Evolutionary conservation across 768 basidiomycete species (phyloP), one percentile per base, ranked within the genome.

Genomic region (Lactarius trivialis): DNA sequence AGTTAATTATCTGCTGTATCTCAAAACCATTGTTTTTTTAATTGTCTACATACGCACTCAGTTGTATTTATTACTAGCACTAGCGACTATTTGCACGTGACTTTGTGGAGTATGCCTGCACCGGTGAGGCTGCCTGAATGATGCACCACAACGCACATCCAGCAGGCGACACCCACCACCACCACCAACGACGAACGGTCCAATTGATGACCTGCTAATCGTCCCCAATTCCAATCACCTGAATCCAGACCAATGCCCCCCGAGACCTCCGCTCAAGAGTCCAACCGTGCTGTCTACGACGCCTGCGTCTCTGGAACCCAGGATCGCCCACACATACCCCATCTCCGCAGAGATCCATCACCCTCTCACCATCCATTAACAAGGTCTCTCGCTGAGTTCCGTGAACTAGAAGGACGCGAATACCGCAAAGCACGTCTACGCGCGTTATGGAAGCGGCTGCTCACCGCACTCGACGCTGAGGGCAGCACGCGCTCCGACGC

Each of bases 391-490:
- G 72, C 76, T 39, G 87, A 85, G 64, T 92, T 88, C 69, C 82
- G 80, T 58, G 75, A 76, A 58, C 75, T 73, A 39, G 91, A 94
- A 73, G 87, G 88, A 37, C 73, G 76, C 65, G 83, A 81, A 63
- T 75, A 77, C 65, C 77, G 90, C 39, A 85, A 86, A 70, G 76
- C 76, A 54, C 80, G 84, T 54, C 72, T 91, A 56, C 78, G 79
- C 58, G 79, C 79, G 51, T 72, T 92, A 33, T 93, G 89, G 87
- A 75, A 77, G 57, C 79, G 78, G 55, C 78, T 92, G 37, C 76
- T 79, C 41, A 70, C 64, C 6, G 57, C 57, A 60, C 68, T 74
- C 53, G 70, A 67, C 54, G 68, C 68, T 56, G 70, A 67, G 56
- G 64, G 64, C 36, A 53, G 64, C 36, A 53, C 58, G 30, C 69